A percentile compares a stretch with the other conserved stretches of the same genome.
Conservation (phyloP, 192 early-diverging fungal genomes). For the Entophlyctis luteolus region DNA sequence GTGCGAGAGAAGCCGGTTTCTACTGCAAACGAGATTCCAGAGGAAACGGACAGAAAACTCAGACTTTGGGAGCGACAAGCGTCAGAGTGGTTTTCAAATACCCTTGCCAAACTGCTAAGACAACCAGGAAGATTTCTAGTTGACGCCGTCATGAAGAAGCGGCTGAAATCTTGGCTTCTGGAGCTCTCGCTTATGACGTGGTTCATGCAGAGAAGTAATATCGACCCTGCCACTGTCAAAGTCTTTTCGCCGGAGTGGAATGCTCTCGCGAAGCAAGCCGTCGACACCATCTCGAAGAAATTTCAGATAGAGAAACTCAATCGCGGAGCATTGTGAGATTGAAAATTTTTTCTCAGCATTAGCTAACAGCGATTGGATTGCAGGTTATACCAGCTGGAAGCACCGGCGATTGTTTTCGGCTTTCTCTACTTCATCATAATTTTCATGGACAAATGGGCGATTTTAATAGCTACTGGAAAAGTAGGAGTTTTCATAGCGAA, state of each 20-base stretch:
- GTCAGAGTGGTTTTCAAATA: constrained; percentile 30
- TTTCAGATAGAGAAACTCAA: constrained; percentile 47
- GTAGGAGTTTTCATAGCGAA: constrained; percentile 23
- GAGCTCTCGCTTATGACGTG: constrained; percentile 42
- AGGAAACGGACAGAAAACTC: background rate
- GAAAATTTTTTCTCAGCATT: background rate
- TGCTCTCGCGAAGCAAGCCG: constrained; percentile 32
- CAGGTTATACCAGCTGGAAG: constrained; percentile 39
- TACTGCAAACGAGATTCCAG: background rate
- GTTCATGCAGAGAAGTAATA: constrained; percentile 32
- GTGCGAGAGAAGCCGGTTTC: constrained; percentile 19
- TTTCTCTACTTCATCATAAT: constrained; percentile 45
- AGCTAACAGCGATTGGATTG: background rate
- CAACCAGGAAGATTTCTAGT: background rate
- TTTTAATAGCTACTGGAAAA: constrained; percentile 40
- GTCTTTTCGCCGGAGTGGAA: constrained; percentile 44
- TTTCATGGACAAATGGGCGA: constrained; percentile 39
- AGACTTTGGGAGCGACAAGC: constrained; percentile 34
- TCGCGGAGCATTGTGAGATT: constrained; percentile 32
- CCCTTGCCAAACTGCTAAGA: constrained; percentile 6
- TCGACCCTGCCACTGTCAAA: constrained; percentile 25
- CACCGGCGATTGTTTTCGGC: constrained; percentile 40
- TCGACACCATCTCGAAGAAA: constrained; percentile 42
- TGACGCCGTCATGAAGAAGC: constrained; percentile 26
- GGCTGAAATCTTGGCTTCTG: constrained; percentile 31